phyloP scores from a whole-genome alignment of 139 green algal species.

The Micromonas commoda region DNA sequence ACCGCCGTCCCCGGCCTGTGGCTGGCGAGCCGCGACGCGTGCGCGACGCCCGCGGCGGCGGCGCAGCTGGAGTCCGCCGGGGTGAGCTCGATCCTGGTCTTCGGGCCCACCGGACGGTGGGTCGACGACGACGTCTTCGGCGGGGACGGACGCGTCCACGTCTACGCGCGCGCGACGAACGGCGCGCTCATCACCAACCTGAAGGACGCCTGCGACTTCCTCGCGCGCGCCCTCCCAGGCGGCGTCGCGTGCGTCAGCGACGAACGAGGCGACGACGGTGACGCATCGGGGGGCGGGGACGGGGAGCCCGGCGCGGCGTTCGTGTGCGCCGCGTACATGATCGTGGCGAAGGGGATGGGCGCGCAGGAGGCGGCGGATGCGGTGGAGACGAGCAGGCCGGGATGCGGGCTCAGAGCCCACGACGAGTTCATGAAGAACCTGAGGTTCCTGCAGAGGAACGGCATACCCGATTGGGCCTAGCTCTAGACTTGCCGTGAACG shows the following conservation, averaged over 20 bases:
- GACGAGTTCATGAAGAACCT: not conserved
- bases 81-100: too few species aligned
- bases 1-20: not conserved
- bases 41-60: not conserved
- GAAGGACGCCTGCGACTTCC: not conserved
- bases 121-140: not conserved
- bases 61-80: not conserved
- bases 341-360: not conserved
- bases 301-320: too few species aligned
- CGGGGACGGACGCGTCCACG: slow-evolving; percentile 23
- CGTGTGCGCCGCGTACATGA: not conserved
- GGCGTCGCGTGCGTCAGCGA: not conserved
- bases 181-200: not conserved
- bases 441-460: not conserved
- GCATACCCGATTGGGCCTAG: not conserved
- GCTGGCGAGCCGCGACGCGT: not conserved
- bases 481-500: too few species aligned
- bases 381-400: not conserved
- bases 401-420: not conserved
- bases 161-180: not conserved
- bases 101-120: too few species aligned
- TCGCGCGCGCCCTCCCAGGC: not conserved
- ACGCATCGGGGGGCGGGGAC: too few species aligned
- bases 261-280: not conserved
- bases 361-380: not conserved